Base-by-base conservation (phyloP, 805 yeast species). In the Metschnikowia lachancei region DNA sequence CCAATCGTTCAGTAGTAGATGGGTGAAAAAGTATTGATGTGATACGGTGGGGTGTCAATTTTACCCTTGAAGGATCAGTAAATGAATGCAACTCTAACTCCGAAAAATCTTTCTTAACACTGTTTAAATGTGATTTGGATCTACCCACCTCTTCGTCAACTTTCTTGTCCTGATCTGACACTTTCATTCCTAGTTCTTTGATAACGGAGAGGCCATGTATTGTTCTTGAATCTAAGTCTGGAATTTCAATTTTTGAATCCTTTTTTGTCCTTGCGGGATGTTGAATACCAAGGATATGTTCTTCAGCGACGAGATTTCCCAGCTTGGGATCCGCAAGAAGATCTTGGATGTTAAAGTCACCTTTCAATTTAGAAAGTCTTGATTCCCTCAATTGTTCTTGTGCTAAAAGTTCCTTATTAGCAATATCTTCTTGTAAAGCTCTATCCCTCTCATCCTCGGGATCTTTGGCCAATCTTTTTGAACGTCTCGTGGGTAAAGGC, bases 1-100 rank as follows among this genome's bases (percentile, higher is more conserved):
- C 73, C 4, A 92, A 58, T 52, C 85, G 75, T 50, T 81, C 81
- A 1, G 74, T 76, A 0, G 60, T 62, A 0, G 86, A 66, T 0
- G 97, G 97, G 64, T 92, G 98, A 61, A 88, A 85, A 33, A 74
- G 70, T 34, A 90, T 75, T 2, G 87, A 71, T 0, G 91, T 81
- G 62, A 92, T 82, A 48, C 99, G 72, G 43, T 83, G 85, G 31
- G 78, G 76, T 0, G 87, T 78, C 3, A 92, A 65, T 57, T 83
- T 85, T 50, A 30, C 18, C 19, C 12, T 22, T 3, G 38, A 24
- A 6, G 42, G 42, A 24, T 43, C 46, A 24, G 41, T 43, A 13
- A 43, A 17, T 9, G 39, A 28, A 35, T 35, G 39, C 13, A 37
- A 24, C 20, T 8, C 19, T 26, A 26, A 24, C 9, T 24, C 16